Conservation (phyloP, 176 grass and related monocot species). For the Miscanthus lutarioriparius region DNA sequence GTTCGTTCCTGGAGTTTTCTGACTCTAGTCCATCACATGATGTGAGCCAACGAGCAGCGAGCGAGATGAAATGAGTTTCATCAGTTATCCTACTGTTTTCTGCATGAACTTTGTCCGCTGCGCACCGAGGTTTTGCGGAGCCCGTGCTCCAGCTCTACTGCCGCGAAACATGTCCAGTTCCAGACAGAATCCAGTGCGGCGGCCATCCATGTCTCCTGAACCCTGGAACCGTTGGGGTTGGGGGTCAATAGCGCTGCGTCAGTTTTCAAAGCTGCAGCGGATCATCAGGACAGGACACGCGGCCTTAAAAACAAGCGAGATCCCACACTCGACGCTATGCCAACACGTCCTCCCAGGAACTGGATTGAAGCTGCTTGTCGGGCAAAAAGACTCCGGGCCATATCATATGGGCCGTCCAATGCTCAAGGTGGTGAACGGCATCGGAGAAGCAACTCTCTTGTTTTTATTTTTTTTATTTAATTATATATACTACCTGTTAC, state of each 20-base stretch:
- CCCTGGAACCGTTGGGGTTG: background rate
- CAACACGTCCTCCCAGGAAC: conserved; percentile 16
- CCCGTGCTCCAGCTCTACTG: background rate
- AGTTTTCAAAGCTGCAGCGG: background rate
- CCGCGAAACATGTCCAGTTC: background rate
- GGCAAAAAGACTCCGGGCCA: conserved; percentile 20
- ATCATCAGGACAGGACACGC: background rate
- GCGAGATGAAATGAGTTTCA: background rate
- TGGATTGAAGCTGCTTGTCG: conserved; percentile 19
- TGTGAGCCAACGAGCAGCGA: background rate
- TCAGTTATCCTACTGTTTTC: background rate
- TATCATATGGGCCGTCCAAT: conserved; percentile 1
- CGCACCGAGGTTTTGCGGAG: background rate
- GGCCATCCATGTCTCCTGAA: background rate
- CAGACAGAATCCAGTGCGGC: background rate
- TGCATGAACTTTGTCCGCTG: background rate
- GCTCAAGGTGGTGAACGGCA: background rate
- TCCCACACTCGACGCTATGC: no score
- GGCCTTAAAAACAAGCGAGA: background rate
- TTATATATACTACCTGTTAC: no score
- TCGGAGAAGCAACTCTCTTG: background rate
- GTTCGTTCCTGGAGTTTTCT: background rate
- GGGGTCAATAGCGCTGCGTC: background rate
- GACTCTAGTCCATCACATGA: background rate
- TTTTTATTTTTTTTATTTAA: background rate